These are phyloP conservation scores for Calonectria henricotiae DNA, from an alignment of 2,329 filamentous ascomycete species.

Conservation along the genomic window DNA sequence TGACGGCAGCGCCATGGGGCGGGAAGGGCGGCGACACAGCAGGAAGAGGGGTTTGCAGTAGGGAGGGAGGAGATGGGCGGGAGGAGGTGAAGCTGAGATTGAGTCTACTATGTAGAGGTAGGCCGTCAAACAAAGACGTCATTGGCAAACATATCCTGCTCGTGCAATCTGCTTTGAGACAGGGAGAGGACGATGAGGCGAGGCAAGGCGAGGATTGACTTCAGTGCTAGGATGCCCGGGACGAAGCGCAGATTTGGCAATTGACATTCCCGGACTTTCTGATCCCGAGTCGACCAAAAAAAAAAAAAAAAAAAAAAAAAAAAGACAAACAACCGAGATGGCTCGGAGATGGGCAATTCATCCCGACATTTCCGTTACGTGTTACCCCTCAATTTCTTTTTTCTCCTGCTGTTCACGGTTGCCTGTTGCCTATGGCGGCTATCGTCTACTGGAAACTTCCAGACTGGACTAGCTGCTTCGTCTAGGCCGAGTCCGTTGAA, in stretches of 20 bases:
- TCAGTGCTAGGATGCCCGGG: not conserved
- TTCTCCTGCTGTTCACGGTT: constrained; percentile 24
- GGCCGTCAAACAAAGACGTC: not conserved
- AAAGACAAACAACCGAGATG: not conserved
- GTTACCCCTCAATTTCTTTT: constrained; percentile 36
- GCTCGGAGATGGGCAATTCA: constrained; percentile 3
- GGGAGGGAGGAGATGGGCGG: not conserved
- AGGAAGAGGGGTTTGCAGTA: constrained; percentile 39
- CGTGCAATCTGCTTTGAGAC: not conserved
- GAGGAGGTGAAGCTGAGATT: not conserved
- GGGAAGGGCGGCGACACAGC: constrained; percentile 31
- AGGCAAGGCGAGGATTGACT: constrained; percentile 26
- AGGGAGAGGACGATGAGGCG: constrained; percentile 15
- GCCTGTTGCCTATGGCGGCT: constrained; percentile 19
- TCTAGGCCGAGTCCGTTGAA: constrained; percentile 49
- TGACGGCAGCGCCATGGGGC: constrained; percentile 50
- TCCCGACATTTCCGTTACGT: constrained; percentile 33
- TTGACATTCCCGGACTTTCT: constrained; percentile 26
- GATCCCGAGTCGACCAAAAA: constrained; percentile 15
- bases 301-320: constrained; percentile 16
- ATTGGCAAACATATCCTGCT: not conserved
- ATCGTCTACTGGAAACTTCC: constrained; percentile 37
- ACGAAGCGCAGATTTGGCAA: not conserved
- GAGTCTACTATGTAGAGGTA: constrained; percentile 16
- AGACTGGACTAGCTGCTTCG: constrained; percentile 49